Base-by-base conservation (phyloP, 345 rosid species). In the Euphorbia peplus region DNA sequence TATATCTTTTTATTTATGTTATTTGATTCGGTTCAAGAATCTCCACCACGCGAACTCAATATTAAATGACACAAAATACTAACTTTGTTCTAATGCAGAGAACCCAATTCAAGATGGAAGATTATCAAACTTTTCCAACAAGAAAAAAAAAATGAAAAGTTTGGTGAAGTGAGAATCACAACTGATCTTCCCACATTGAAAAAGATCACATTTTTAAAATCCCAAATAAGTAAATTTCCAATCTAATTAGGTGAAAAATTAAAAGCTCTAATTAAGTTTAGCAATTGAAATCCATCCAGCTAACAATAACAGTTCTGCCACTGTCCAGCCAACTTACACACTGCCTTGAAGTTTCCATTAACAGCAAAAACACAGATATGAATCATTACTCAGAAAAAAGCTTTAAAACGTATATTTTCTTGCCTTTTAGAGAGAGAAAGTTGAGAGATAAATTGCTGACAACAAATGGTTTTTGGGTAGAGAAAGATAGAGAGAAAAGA, bases 371-470 rank as follows among this genome's bases (percentile, higher is more conserved):
- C 47, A 66, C 32, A n/a, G 28, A 64, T 46, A 35, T 59, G 65
- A 35, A 53, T 47, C 39, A 47, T 42, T 63, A 61, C 22, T 41
- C 53, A 29, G 56, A 64, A n/a, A n/a, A n/a, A n/a, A n/a, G n/a
- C n/a, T 32, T 32, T 32, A 72, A 12, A 60, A 51, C 56, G 59
- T 66, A 60, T 73, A 53, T 67, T 73, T 52, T 51, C 46, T 66
- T 73, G 35, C 71, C 71, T 50, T 60, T 60, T 60, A 57, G 9
- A 67, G 76, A 28, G 56, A 66, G 39, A 28, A 32, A 26, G 35
- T 21, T 44, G 32, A 41, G 56, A 66, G 16, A 59, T 73, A 73
- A 73, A 73, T 60, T 52, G 11, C 48, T 32, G 52, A 47, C 39
- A 57, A 19, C 63, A 41, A 15, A 28, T 47, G 42, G 54, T 64